Conservation (phyloP, 2,329 filamentous ascomycete species). For the Camptophora hylomeconis region DNA sequence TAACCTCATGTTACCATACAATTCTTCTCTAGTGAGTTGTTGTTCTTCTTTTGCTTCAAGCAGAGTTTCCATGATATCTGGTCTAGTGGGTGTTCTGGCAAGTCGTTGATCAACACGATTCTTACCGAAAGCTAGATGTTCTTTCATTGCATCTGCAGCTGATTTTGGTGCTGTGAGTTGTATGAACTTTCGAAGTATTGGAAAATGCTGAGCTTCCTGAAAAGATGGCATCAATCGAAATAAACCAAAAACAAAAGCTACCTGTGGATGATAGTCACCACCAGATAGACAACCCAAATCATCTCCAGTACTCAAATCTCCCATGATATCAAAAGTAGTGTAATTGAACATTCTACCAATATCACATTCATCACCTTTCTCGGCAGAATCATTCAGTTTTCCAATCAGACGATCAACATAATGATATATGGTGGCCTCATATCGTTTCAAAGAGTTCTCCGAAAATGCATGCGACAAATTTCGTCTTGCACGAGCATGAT, state of each 20-base stretch:
- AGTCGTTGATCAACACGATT: slow-evolving; percentile 3
- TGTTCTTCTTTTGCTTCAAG: too few species aligned
- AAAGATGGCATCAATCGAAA: too few species aligned
- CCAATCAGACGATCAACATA: slow-evolving; percentile 16
- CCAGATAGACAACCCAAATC: slow-evolving; percentile 12
- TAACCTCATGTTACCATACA: slow-evolving; percentile 8
- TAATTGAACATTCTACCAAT: slow-evolving; percentile 21
- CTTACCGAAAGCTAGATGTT: not conserved
- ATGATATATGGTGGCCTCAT: slow-evolving; percentile 15
- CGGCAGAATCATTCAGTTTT: slow-evolving; percentile 8
- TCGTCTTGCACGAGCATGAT: not conserved
- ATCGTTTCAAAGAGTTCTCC: slow-evolving; percentile 13
- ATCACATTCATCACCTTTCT: slow-evolving; percentile 8
- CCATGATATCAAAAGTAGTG: slow-evolving; percentile 23
- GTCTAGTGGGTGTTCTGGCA: slow-evolving; percentile 1
- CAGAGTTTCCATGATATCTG: too few species aligned
- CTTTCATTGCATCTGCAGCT: not conserved
- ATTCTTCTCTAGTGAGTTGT: too few species aligned
- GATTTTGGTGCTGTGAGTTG: too few species aligned
- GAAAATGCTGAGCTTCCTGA: not conserved
- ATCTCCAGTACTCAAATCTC: slow-evolving; percentile 22
- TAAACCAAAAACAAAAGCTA: slow-evolving; percentile 9
- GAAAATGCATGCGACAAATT: slow-evolving; percentile 1
- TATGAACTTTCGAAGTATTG: not conserved
- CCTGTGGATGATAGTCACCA: slow-evolving; percentile 19